Conservation (phyloP, 2,329 filamentous ascomycete species). For the Aschersonia sp. region DNA sequence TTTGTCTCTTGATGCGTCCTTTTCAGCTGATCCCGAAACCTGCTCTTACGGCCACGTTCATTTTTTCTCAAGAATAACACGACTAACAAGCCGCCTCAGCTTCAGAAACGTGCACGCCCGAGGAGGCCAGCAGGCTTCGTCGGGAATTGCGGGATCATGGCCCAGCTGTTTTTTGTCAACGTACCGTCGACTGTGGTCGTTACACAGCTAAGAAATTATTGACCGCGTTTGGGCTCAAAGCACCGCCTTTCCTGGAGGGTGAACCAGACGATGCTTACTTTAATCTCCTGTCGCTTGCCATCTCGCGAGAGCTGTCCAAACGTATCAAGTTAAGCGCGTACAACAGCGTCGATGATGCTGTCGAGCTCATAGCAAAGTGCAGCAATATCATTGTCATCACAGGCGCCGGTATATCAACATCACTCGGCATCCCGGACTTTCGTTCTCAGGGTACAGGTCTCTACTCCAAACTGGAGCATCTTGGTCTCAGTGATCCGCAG, state of each 20-base stretch:
- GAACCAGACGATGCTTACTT: constrained; percentile 56
- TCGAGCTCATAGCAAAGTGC: constrained; percentile 55
- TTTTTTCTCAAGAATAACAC: no score
- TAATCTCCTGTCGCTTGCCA: constrained; percentile 58
- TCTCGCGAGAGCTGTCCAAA: constrained; percentile 69
- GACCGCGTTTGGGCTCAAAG: constrained; percentile 69
- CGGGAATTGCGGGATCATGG: constrained; percentile 62
- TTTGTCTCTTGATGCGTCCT: background rate
- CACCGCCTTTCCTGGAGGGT: constrained; percentile 61
- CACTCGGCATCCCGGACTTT: constrained; percentile 92
- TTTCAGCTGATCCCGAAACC: background rate
- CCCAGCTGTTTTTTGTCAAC: constrained; percentile 61
- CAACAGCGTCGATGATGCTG: constrained; percentile 82
- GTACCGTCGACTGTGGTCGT: constrained; percentile 52
- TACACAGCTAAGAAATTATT: constrained; percentile 73
- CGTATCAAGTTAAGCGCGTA: constrained; percentile 65
- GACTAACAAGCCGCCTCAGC: background rate
- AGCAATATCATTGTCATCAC: constrained; percentile 88
- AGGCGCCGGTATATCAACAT: constrained; percentile 92
- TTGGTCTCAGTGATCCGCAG: constrained; percentile 72
- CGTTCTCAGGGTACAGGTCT: constrained; percentile 85
- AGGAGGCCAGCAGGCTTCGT: constrained; percentile 55
- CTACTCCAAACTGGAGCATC: constrained; percentile 69
- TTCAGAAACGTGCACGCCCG: constrained; percentile 42
- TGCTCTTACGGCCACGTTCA: no score